Evolutionary conservation across 208 protist genomes (phyloP).

Genomic region (Acanthamoeba sp.): DNA sequence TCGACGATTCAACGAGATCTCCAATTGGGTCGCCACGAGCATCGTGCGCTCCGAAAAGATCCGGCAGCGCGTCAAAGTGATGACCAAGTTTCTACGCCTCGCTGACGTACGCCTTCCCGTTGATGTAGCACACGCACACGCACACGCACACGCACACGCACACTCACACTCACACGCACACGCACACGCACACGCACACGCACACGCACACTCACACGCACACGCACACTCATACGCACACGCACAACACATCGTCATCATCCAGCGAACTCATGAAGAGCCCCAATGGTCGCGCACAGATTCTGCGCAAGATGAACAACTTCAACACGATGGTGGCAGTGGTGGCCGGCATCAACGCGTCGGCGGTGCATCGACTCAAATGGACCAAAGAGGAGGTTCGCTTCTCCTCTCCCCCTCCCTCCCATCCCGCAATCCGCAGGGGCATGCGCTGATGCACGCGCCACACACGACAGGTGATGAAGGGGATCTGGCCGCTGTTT

Average conservation of each 20-base stretch:
- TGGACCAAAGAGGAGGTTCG: slow-evolving; percentile 69
- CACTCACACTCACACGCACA: too few relatives aligned
- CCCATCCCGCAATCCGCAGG: not conserved
- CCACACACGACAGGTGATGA: not conserved
- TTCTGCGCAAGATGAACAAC: slow-evolving; percentile 77
- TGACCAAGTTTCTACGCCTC: slow-evolving; percentile 22
- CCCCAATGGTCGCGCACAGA: not conserved
- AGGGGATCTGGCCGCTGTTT: slow-evolving; percentile 57
- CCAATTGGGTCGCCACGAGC: slow-evolving; percentile 5
- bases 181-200: too few relatives aligned
- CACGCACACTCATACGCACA: too few relatives aligned
- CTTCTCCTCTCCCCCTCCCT: too few relatives aligned
- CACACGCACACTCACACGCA: too few relatives aligned
- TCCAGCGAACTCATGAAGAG: not conserved
- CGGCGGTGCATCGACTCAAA: slow-evolving; percentile 77
- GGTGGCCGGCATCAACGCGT: slow-evolving; percentile 63
- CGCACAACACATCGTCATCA: not conserved
- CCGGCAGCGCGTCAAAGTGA: slow-evolving; percentile 2
- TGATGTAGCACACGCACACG: not conserved
- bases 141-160: too few relatives aligned
- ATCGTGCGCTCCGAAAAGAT: not conserved
- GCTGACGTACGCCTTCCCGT: not conserved
- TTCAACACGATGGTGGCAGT: slow-evolving; percentile 79
- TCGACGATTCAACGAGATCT: slow-evolving; percentile 37
- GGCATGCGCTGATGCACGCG: not conserved